Conservation (phyloP, 2,329 filamentous ascomycete genomes). For the Basipetospora chlamydospora region DNA sequence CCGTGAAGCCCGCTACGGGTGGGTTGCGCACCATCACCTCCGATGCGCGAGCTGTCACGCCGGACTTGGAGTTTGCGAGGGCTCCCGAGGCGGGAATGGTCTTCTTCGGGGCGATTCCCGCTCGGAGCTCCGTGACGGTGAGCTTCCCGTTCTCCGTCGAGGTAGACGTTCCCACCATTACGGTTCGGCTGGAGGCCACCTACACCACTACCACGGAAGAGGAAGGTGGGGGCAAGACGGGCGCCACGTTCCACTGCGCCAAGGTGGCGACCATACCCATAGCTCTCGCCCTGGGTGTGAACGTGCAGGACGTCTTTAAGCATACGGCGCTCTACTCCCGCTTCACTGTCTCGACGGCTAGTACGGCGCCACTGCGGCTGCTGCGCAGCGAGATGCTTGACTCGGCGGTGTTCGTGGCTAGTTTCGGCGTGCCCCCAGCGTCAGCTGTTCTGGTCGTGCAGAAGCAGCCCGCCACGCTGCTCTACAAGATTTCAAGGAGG, state of each 20-base stretch:
- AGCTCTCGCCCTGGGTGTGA: constrained; percentile 75
- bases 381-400: constrained; percentile 54
- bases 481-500: constrained; percentile 63
- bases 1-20: constrained; percentile 49
- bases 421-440: constrained; percentile 36
- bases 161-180: constrained; percentile 55
- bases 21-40: constrained; percentile 48
- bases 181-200: constrained; percentile 59
- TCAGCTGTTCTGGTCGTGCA: constrained; percentile 54
- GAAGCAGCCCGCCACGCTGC: constrained; percentile 64
- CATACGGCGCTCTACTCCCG: constrained; percentile 67
- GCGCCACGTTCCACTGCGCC: constrained; percentile 50
- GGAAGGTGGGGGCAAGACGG: no score
- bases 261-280: constrained; percentile 50
- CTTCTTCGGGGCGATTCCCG: constrained; percentile 29
- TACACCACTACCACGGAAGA: no score
- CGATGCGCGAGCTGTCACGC: constrained; percentile 37
- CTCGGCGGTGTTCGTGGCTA: constrained; percentile 54
- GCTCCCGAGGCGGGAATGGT: constrained; percentile 40
- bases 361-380: constrained; percentile 57
- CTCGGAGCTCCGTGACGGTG: constrained; percentile 38
- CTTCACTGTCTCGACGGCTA: constrained; percentile 80
- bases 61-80: constrained; percentile 24
- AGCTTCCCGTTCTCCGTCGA: constrained; percentile 74
- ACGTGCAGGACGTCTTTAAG: constrained; percentile 94